Conservation (phyloP, 441 rosid genomes). For the Biscutella laevigata region DNA sequence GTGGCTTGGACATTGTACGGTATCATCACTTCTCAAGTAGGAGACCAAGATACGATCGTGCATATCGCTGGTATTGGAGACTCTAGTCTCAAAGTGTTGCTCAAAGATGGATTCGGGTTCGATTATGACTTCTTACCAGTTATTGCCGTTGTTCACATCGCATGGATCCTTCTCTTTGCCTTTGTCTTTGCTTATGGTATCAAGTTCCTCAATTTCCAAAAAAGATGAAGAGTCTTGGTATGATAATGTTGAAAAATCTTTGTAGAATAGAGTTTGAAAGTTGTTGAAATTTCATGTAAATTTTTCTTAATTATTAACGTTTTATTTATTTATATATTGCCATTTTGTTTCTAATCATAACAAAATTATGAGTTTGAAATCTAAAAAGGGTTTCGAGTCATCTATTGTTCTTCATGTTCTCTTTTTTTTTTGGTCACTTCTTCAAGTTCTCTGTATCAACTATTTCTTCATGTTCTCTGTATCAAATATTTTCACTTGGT, state of each 20-base stretch:
- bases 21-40: conserved; percentile 67
- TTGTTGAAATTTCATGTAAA: too few species aligned
- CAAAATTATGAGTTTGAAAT: too few species aligned
- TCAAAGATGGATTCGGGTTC: conserved; percentile 44
- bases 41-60: conserved; percentile 34
- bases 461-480: too few species aligned
- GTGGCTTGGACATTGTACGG: conserved; percentile 87
- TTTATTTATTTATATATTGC: too few species aligned
- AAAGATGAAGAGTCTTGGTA: conserved; percentile 50
- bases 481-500: too few species aligned
- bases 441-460: too few species aligned
- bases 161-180: conserved; percentile 48
- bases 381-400: too few species aligned
- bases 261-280: not conserved
- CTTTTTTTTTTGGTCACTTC: too few species aligned
- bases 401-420: too few species aligned
- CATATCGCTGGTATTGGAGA: conserved; percentile 31
- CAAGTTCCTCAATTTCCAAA: conserved; percentile 68
- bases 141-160: conserved; percentile 52
- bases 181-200: conserved; percentile 65
- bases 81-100: conserved; percentile 29
- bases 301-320: too few species aligned
- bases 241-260: too few species aligned
- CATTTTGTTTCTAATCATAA: too few species aligned
- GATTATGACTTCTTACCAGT: conserved; percentile 54